Evolutionary conservation across 331 rosid species (phyloP).

Genomic region (Rhamnella rubrinervis): DNA sequence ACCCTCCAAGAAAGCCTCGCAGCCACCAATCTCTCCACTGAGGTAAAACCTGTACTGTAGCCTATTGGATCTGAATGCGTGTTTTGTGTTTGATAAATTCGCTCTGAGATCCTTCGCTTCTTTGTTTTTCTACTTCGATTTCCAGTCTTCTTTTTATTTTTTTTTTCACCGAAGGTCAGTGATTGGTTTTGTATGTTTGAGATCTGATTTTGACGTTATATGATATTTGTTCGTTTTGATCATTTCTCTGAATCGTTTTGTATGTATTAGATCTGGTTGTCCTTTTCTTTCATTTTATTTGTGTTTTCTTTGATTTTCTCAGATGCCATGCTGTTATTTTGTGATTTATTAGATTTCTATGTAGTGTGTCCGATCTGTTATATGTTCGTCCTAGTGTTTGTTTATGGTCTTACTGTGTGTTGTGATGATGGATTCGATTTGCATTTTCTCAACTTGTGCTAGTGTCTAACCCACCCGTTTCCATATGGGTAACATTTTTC

Average conservation of each 20-base stretch:
- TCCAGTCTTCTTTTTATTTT: too few species aligned
- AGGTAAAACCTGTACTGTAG: conserved; percentile 6
- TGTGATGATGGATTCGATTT: neutral
- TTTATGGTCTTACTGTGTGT: neutral
- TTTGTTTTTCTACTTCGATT: too few species aligned
- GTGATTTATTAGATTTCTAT: neutral
- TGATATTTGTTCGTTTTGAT: too few species aligned
- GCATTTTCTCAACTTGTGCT: neutral
- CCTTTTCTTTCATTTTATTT: neutral
- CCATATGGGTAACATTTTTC: too few species aligned
- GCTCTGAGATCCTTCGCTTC: too few species aligned
- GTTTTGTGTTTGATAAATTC: neutral
- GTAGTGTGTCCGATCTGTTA: neutral
- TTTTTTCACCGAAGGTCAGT: too few species aligned
- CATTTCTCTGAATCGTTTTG: too few species aligned
- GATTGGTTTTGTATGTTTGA: too few species aligned
- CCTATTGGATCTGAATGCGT: neutral
- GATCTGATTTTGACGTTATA: too few species aligned
- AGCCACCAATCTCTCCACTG: conserved; percentile 23
- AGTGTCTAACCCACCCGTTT: too few species aligned
- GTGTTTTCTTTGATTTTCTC: neutral
- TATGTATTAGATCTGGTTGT: too few species aligned
- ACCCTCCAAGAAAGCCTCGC: conserved; percentile 25
- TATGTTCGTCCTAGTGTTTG: neutral
- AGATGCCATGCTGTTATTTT: neutral